Base-by-base conservation (phyloP, 331 rosid genomes). In the Stylosanthes scabra region DNA sequence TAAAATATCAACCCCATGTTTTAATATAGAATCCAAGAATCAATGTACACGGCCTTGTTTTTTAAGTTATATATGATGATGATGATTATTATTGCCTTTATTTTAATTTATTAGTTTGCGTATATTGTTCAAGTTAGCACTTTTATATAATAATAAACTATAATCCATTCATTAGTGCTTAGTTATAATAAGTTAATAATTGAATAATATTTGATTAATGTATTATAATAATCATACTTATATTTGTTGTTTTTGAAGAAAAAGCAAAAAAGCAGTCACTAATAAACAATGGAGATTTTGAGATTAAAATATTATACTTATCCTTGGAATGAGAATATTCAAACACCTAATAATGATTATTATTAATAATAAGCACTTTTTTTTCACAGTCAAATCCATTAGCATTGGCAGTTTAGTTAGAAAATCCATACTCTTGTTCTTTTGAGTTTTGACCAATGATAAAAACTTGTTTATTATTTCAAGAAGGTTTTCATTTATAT, bases 391-490 rank as follows among this genome's bases (percentile, higher is more conserved):
- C 7, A 68, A 68, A 28, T 67, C 7, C 31, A 34, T 20, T 20
- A 20, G 25, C 25, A 20, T 34, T 51, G 25, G 39, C 34, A 52
- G 28, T 16, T 68, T 14, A 31, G 37, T 31, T 20, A 20, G 16
- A 52, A 37, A 20, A 7, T 57, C 25, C 13, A 27, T 59, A 27
- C 15, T 3, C n/a, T 59, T 59, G 8, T 16, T 59, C 68, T n/a
- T n/a, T n/a, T n/a, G n/a, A n/a, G n/a, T 46, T 71, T 46, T 71
- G 60, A 72, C 68, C 50, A 1, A 46, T 71, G 0, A 31, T 31
- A 31, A 59, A 59, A 28, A 59, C 37, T 9, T 20, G 14, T 37
- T 31, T 31, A 31, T 2, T 3, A 20, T 20, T 20, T 71, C 59
- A 9, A 25, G 5, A 44, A 25, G 9, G 25, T 46, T 27, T 61